Evolutionary conservation across 2,329 filamentous ascomycete genomes (phyloP), one percentile per base, ranked within the genome.

Genomic region (Fusarium pilosicola): DNA sequence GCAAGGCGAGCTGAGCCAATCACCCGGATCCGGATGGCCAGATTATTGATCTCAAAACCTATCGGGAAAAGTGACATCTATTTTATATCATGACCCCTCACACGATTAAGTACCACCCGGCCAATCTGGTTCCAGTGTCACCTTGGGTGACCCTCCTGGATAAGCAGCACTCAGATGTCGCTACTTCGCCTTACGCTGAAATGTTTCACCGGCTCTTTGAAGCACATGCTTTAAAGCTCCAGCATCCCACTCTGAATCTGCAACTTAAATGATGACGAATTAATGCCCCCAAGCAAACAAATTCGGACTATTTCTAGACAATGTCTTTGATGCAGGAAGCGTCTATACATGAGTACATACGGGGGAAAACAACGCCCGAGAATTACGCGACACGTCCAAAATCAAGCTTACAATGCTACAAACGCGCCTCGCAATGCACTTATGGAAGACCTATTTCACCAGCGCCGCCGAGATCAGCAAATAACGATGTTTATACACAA

Each of bases 21-120:
- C 17, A 20, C 0, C 3, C 0, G 0, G 3, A 51, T 1, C 48
- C n/a, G 22, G 5, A 34, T 34, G 17, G 30, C 3, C 0, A 20
- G 22, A 20, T 14, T 2, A 15, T 34, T 12, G 6, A 24, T 5
- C 30, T 24, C 30, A 22, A 34, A 34, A 14, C 44, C 18, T 20
- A 46, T n/a, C 8, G 10, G 4, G 15, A 51, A 34, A 6, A 20
- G n/a, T 15, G 8, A 24, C 17, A 34, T 2, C 6, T 4, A 7
- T 34, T 24, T 20, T 7, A 0, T 14, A 20, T 8, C 0, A 13
- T 11, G 3, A 14, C 8, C 48, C 22, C 15, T 14, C 11, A 24
- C 7, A 10, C 14, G 3, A 51, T 3, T 5, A 20, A 24, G 48
- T 24, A 34, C 5, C 30, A 18, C 10, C 4, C 6, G 6, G 4